phyloP scores from a whole-genome alignment of 1,139 yeast species.

The Magnusiomyces magnusii region DNA sequence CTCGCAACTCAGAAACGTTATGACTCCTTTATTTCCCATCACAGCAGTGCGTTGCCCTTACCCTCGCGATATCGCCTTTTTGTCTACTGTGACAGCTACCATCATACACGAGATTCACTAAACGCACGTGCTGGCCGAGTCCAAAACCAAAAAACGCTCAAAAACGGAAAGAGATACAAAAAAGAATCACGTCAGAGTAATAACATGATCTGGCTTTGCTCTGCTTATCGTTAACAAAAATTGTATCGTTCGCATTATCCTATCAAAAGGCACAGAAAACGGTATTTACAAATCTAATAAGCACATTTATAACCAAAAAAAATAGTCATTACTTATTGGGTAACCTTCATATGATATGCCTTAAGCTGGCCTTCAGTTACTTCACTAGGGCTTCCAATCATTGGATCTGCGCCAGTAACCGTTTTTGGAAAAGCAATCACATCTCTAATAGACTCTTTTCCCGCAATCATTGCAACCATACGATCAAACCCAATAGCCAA shows the following conservation, averaged over 20 bases:
- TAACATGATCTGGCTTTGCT: too few relatives aligned
- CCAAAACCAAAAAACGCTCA: too few relatives aligned
- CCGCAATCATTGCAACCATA: slow-evolving; percentile 80
- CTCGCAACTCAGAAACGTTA: not conserved
- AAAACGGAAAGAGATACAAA: too few relatives aligned
- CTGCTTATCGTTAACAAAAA: too few relatives aligned
- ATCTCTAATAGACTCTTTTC: slow-evolving; percentile 70
- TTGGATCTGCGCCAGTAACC: slow-evolving; percentile 77
- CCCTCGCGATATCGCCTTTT: not conserved
- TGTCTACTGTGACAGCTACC: too few relatives aligned
- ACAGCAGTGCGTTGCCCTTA: not conserved
- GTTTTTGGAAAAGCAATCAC: slow-evolving; percentile 97
- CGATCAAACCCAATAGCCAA: slow-evolving; percentile 93
- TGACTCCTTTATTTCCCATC: not conserved
- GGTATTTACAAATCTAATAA: not conserved
- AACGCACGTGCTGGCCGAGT: too few relatives aligned
- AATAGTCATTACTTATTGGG: not conserved
- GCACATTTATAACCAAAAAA: not conserved
- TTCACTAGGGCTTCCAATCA: slow-evolving; percentile 75
- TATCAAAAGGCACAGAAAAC: not conserved
- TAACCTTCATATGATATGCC: slow-evolving; percentile 22
- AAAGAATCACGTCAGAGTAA: too few relatives aligned
- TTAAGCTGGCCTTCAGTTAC: slow-evolving; percentile 45
- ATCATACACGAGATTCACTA: too few relatives aligned
- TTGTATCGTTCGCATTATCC: not conserved